Evolutionary conservation across 2,329 filamentous ascomycete genomes (phyloP).

Genomic region (Tetracladium maxilliforme): DNA sequence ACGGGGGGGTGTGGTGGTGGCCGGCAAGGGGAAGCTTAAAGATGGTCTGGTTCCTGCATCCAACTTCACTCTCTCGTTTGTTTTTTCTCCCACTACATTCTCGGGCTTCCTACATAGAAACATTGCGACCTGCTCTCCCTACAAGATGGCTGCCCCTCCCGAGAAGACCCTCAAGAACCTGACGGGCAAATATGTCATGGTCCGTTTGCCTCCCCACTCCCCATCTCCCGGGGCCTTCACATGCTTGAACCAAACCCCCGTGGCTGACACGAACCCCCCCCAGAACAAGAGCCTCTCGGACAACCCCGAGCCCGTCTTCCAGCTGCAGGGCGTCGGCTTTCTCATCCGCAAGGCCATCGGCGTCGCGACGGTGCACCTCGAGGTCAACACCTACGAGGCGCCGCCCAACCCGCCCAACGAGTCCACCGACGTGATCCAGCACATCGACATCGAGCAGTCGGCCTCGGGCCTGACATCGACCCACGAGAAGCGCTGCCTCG

Average conservation of each 20-base stretch:
- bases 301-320: slow-evolving; percentile 50
- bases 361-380: slow-evolving; percentile 53
- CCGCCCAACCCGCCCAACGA: slow-evolving; percentile 23
- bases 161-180: slow-evolving; percentile 53
- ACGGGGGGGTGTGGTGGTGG: too few species aligned
- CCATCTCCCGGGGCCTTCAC: neutral
- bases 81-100: neutral
- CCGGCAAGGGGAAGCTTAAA: too few species aligned
- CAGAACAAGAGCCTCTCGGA: slow-evolving; percentile 68
- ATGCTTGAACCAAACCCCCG: slow-evolving; percentile 1
- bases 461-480: slow-evolving; percentile 53
- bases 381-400: slow-evolving; percentile 38
- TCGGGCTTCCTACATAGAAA: slow-evolving; percentile 10
- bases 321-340: slow-evolving; percentile 60
- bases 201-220: slow-evolving; percentile 20
- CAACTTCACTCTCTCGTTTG: too few species aligned
- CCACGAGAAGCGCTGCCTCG: slow-evolving; percentile 36
- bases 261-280: slow-evolving; percentile 2
- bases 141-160: slow-evolving; percentile 56
- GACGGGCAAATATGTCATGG: slow-evolving; percentile 55
- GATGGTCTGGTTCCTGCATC: too few species aligned
- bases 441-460: slow-evolving; percentile 60
- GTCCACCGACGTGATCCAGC: slow-evolving; percentile 26
- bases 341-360: slow-evolving; percentile 58
- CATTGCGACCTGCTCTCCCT: slow-evolving; percentile 4